Evolutionary conservation across 805 yeast genomes (phyloP).

Genomic region (Yarrowia sp.): DNA sequence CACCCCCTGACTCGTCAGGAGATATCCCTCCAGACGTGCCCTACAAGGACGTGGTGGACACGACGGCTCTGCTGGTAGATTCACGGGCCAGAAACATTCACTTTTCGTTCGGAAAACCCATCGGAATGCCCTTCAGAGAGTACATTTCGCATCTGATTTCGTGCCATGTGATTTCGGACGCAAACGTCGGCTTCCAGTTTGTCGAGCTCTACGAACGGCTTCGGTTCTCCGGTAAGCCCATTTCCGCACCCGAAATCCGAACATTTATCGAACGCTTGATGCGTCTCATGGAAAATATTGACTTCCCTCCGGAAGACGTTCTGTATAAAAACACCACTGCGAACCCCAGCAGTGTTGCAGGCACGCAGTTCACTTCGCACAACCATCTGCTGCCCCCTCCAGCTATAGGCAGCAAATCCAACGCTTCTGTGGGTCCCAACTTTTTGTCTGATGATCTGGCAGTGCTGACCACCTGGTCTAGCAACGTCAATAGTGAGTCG

Average conservation of each 20-base stretch:
- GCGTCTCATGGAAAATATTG: constrained; percentile 31
- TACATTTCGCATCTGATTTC: constrained; percentile 58
- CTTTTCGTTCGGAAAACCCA: constrained; percentile 53
- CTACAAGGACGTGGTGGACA: constrained; percentile 45
- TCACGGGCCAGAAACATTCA: constrained; percentile 48
- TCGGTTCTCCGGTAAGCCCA: constrained; percentile 68
- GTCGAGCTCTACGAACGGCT: constrained; percentile 68
- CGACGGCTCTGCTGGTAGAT: constrained; percentile 48
- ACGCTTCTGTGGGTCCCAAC: constrained; percentile 26
- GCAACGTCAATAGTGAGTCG: constrained; percentile 30
- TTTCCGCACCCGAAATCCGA: constrained; percentile 65
- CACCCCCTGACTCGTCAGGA: constrained; percentile 31
- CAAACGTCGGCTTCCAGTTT: constrained; percentile 48
- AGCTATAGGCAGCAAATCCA: constrained; percentile 21
- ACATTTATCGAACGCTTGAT: constrained; percentile 59
- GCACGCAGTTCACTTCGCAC: constrained; percentile 14
- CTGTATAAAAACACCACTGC: constrained; percentile 28
- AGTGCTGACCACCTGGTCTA: constrained; percentile 27
- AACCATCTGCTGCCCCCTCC: constrained; percentile 18
- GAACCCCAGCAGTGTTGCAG: constrained; percentile 25
- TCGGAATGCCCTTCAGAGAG: constrained; percentile 50
- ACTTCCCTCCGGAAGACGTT: constrained; percentile 29
- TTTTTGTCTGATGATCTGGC: constrained; percentile 23
- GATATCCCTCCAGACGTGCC: constrained; percentile 45
- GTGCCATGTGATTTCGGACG: constrained; percentile 44